Base-by-base conservation (phyloP, 2,329 filamentous ascomycete genomes). In the Periconia sp. region DNA sequence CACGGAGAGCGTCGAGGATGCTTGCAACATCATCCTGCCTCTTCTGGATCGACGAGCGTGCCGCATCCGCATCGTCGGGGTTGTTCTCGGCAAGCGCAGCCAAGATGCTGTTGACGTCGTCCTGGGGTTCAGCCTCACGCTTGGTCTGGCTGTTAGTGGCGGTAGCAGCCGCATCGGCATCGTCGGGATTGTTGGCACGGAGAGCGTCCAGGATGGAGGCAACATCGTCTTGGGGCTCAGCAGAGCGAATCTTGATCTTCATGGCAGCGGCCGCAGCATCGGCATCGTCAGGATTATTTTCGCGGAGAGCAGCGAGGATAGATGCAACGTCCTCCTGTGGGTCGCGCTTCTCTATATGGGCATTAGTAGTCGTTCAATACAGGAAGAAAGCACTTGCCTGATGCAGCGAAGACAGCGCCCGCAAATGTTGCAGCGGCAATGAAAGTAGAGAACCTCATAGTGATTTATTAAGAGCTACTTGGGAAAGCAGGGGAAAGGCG, bases 401-500 rank as follows among this genome's bases (percentile, higher is more conserved):
- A 47, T 3, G 51, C 43, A 36, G 59, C 60, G 35, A 66, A 56
- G 45, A 59, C 57, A 15, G 50, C 48, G 41, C 54, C 49, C 19
- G 64, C 64, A 52, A 66, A 57, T 25, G 56, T 43, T 4, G 54
- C 52, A 31, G 57, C 48, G 24, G 56, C 42, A 36, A 65, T 22
- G 44, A 65, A 51, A 37, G 56, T 42, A 33, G 60, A 51, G 57
- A 60, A 62, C 31, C 46, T 57, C 63, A 66, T 66, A 16, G 42
- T 65, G 52, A 51, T 18, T 45, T 45, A 42, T 51, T 56, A 46
- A 18, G 21, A 12, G 29, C 2, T 18, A 36, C n/a, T 18, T 30
- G 13, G 21, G 13, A 23, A 17, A 21, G 17, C 43, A 30, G 30
- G 10, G 36, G 22, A 31, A 36, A 24, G n/a, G 17, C 25, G 28